These are phyloP conservation scores for Escallonia rubra DNA, from an alignment of 129 eudicot species.

Conservation along the genomic window DNA sequence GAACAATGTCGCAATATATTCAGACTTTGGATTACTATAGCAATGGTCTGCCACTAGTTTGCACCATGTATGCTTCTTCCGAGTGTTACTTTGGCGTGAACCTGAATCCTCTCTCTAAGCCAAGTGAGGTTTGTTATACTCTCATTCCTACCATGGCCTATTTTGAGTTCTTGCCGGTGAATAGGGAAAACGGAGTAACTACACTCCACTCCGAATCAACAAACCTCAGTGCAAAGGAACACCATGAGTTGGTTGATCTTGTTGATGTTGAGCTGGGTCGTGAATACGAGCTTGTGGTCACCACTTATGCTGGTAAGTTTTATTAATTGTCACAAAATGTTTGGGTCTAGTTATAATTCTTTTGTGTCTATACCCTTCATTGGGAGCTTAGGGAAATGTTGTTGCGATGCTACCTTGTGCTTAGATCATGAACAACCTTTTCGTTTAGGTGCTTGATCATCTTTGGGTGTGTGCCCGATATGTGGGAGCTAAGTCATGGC, in stretches of 20 bases:
- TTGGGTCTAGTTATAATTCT: too few species aligned
- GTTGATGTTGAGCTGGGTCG: slow-evolving; percentile 62
- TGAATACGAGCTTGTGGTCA: slow-evolving; percentile 75
- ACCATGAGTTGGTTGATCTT: slow-evolving; percentile 42
- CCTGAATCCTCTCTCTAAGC: slow-evolving; percentile 62
- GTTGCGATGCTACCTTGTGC: too few species aligned
- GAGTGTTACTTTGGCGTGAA: slow-evolving; percentile 82
- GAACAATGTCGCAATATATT: slow-evolving; percentile 83
- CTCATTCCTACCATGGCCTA: slow-evolving; percentile 83
- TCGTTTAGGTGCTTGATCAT: too few species aligned
- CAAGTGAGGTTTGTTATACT: slow-evolving; percentile 70
- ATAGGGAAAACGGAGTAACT: slow-evolving; percentile 17
- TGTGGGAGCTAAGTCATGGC: too few species aligned
- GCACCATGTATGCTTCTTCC: slow-evolving; percentile 78
- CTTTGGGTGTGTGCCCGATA: too few species aligned
- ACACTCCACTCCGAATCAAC: slow-evolving; percentile 4
- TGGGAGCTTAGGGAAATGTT: too few species aligned
- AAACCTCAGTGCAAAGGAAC: slow-evolving; percentile 24
- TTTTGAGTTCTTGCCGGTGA: slow-evolving; percentile 70
- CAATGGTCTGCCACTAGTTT: slow-evolving; percentile 56
- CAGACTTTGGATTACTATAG: slow-evolving; percentile 70
- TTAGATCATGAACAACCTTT: too few species aligned
- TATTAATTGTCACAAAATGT: neutral
- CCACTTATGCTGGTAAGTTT: slow-evolving; percentile 63
- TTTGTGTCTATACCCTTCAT: too few species aligned